Base-by-base conservation (phyloP, 2,329 filamentous ascomycete genomes). In the Periconia digitata region DNA sequence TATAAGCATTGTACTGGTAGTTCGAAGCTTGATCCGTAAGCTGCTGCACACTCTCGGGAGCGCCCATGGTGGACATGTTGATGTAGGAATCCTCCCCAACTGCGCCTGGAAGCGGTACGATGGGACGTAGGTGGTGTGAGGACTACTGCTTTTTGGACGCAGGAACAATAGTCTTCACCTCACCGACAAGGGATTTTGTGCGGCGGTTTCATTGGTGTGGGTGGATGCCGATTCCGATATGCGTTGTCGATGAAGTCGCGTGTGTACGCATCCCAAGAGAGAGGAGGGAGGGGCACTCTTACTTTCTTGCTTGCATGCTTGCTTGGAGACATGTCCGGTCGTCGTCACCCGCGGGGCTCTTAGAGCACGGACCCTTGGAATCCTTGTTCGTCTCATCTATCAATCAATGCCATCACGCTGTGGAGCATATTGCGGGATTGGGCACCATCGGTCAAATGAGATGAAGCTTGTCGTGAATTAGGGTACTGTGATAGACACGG, bases 1-100 rank as follows among this genome's bases (percentile, higher is more conserved):
- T 87, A 24, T 81, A 79, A 1, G 81, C 79, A 67, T 91, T 89
- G 75, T 92, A 97, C 48, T 87, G 84, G 68, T 94, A 96, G 55
- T 87, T 83, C 54, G 85, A 79, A 2, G 92, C 94, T 58, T 86
- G 84, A 23, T 81, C 78, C 10, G 86, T 83, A 51, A 97, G 87
- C 65, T 95, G 87, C 62, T 86, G 85, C 48, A 94, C 81, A 56
- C 79, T 91, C 72, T 87, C 74, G 35, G 91, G 91, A 32, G 59
- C 62, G 47, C 57, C 60, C 47, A 59, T 44, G 10, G 64, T 62
- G 16, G 63, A 59, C 68, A 71, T 69, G 37, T 45, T 47, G 46
- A 2, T 47, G 40, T 35, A 49, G 22, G 47, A 40, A 34, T n/a
- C n/a, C n/a, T n/a, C n/a, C n/a, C n/a, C n/a, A n/a, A n/a, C n/a